phyloP scores from a whole-genome alignment of 2,329 filamentous ascomycete species.

The Dendryphion nanum region DNA sequence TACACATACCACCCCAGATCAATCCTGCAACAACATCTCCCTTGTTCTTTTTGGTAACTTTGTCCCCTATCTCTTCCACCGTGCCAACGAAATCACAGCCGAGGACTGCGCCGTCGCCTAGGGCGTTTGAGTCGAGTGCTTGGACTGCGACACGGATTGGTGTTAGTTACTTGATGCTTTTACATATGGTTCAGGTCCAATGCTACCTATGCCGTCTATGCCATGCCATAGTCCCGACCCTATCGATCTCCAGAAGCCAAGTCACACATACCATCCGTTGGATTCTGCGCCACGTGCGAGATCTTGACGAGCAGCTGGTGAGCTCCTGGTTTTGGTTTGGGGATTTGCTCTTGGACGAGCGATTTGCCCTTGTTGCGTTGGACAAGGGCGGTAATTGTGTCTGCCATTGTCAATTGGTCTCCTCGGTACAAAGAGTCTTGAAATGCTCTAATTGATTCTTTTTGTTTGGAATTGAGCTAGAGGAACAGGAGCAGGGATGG shows the following conservation, averaged over 20 bases:
- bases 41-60: conserved; percentile 20
- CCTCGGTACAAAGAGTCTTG: no score
- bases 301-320: conserved; percentile 15
- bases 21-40: conserved; percentile 32
- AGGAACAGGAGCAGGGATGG: no score
- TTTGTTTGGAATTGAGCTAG: no score
- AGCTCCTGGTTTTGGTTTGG: conserved; percentile 3
- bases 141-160: no score
- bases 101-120: conserved; percentile 39
- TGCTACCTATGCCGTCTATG: no score
- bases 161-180: no score
- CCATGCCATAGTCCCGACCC: no score
- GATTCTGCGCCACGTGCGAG: conserved; percentile 17
- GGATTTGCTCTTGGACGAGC: conserved; percentile 8
- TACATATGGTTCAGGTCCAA: no score
- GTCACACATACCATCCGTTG: conserved; percentile 15
- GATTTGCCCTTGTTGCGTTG: conserved; percentile 8
- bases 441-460: no score
- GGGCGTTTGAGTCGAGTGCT: conserved; percentile 26
- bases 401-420: no score
- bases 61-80: conserved; percentile 33
- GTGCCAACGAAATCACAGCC: conserved; percentile 41
- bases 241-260: no score
- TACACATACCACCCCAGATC: conserved; percentile 33
- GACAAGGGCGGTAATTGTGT: conserved; percentile 4